phyloP scores from a whole-genome alignment of 106 monocot species.

The Dendrobium officinale region DNA sequence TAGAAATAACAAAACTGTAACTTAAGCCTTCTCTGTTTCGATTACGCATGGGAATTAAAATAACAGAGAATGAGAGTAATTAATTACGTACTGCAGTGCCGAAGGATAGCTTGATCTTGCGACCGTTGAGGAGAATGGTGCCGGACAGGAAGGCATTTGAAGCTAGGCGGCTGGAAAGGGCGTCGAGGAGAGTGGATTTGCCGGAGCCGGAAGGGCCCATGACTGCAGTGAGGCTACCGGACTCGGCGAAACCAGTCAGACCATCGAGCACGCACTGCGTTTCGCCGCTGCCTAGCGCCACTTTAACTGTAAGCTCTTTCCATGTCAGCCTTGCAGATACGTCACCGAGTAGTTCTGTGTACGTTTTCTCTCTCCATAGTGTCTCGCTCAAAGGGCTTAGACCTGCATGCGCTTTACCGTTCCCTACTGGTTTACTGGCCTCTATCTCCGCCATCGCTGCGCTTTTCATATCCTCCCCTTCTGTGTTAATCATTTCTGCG shows the following conservation, averaged over 20 bases:
- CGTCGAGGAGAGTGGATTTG: conserved; percentile 69
- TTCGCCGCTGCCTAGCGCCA: conserved; percentile 37
- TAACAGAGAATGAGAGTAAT: neutral
- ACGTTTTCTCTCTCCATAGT: conserved; percentile 60
- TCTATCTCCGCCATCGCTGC: conserved; percentile 66
- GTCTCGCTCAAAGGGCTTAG: conserved; percentile 74
- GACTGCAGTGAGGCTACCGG: conserved; percentile 50
- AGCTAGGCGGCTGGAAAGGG: conserved; percentile 51
- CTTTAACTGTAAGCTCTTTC: conserved; percentile 65
- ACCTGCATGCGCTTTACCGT: conserved; percentile 12
- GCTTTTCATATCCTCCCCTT: neutral
- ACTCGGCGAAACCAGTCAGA: conserved; percentile 68
- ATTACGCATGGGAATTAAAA: neutral
- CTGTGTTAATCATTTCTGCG: neutral
- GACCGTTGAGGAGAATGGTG: conserved; percentile 49
- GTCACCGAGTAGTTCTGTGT: conserved; percentile 37
- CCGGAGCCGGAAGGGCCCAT: conserved; percentile 84
- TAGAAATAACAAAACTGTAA: neutral
- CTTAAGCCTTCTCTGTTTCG: neutral
- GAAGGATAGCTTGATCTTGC: conserved; percentile 66
- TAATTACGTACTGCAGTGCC: conserved; percentile 48
- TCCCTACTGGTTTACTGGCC: conserved; percentile 42
- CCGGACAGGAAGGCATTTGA: conserved; percentile 65
- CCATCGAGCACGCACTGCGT: conserved; percentile 47
- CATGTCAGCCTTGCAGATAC: conserved; percentile 63